Conservation (phyloP, 2,329 filamentous ascomycete species). For the Diaporthe caulivora region DNA sequence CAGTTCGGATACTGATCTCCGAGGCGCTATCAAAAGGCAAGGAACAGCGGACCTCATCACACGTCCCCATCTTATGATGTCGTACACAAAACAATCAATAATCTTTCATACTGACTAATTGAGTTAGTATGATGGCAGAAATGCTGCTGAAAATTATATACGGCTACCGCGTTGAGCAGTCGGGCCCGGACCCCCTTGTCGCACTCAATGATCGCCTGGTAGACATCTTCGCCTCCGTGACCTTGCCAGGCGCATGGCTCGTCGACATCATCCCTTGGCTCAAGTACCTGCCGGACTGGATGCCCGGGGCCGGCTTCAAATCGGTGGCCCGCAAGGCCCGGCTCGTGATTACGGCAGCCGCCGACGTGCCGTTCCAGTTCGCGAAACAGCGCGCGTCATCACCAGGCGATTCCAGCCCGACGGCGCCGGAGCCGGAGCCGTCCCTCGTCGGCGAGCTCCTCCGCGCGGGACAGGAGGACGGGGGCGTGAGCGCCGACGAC, state of each 20-base stretch:
- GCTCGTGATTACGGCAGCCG: conserved; percentile 29
- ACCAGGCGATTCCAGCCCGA: too few relatives aligned
- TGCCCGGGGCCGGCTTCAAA: conserved; percentile 47
- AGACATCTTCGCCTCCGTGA: conserved; percentile 40
- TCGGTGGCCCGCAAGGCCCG: conserved; percentile 39
- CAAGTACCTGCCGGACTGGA: conserved; percentile 45
- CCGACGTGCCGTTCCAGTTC: conserved; percentile 43
- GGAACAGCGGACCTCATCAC: neutral
- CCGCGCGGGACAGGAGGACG: neutral
- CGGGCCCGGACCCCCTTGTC: conserved; percentile 44
- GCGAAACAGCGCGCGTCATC: conserved; percentile 33
- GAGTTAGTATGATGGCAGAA: conserved; percentile 40
- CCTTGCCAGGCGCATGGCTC: conserved; percentile 43
- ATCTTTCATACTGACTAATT: too few relatives aligned
- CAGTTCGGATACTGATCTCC: neutral
- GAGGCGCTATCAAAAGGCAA: neutral
- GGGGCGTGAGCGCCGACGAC: conserved; percentile 12
- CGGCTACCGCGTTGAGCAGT: conserved; percentile 46
- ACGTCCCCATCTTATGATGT: too few relatives aligned
- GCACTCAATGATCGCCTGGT: conserved; percentile 41
- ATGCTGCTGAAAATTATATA: conserved; percentile 47
- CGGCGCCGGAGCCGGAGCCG: neutral
- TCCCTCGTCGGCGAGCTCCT: neutral
- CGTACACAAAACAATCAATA: too few relatives aligned
- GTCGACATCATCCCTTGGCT: conserved; percentile 48